Conservation (phyloP, 2,329 filamentous ascomycete species). For the Zarea fungicola region DNA sequence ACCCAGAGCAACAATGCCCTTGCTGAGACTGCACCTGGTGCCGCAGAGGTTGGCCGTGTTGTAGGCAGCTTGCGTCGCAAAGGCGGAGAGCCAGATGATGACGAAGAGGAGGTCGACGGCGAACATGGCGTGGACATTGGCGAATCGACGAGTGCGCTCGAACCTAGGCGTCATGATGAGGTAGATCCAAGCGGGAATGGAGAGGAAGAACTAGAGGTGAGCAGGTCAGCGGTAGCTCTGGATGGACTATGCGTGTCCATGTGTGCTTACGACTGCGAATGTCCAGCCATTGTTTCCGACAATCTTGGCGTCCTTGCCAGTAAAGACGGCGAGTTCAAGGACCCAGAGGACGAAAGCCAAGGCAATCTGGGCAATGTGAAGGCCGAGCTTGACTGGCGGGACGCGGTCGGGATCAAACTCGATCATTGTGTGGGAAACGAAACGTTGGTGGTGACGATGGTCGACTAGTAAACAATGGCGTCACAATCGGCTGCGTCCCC, state of each 20-base stretch:
- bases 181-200: conserved; percentile 59
- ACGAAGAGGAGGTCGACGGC: conserved; percentile 52
- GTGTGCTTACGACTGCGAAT: conserved; percentile 57
- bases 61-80: conserved; percentile 60
- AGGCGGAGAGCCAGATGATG: conserved; percentile 62
- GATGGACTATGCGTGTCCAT: no score
- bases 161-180: conserved; percentile 61
- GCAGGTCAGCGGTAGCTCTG: conserved; percentile 10
- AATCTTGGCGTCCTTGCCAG: conserved; percentile 41
- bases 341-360: conserved; percentile 52
- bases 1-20: conserved; percentile 56
- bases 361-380: conserved; percentile 52
- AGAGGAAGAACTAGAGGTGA: conserved; percentile 55
- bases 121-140: conserved; percentile 58
- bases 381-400: conserved; percentile 50
- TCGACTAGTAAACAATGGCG: no score
- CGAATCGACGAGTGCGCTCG: conserved; percentile 54
- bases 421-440: conserved; percentile 32
- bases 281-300: conserved; percentile 58
- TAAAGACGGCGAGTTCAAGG: conserved; percentile 56
- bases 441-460: background rate
- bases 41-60: conserved; percentile 53
- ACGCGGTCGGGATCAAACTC: conserved; percentile 51
- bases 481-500: no score
- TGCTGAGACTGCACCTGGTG: conserved; percentile 53